These are phyloP conservation scores for Fonsecaea nubica DNA, from an alignment of 2,329 filamentous ascomycete genomes.

Conservation along the genomic window DNA sequence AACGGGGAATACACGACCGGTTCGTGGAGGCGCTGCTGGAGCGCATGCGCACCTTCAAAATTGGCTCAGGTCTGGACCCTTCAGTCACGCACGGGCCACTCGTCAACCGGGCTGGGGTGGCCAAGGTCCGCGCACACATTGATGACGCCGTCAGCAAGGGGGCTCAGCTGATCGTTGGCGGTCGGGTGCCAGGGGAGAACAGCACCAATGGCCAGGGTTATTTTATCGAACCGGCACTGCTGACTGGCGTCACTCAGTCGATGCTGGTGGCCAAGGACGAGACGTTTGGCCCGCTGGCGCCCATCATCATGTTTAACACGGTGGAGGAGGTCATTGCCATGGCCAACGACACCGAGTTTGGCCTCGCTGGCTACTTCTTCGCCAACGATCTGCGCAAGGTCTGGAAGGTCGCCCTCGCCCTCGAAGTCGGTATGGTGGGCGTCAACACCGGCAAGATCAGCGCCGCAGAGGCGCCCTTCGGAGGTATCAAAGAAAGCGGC, in stretches of 20 bases:
- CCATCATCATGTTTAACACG: conserved; percentile 66
- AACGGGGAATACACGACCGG: conserved; percentile 75
- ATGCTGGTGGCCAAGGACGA: conserved; percentile 41
- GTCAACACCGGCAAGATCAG: conserved; percentile 64
- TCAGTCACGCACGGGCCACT: conserved; percentile 78
- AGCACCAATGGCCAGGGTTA: conserved; percentile 52
- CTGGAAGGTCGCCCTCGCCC: conserved; percentile 61
- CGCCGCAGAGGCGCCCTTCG: conserved; percentile 53
- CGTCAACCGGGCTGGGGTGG: conserved; percentile 38
- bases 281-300: conserved; percentile 44
- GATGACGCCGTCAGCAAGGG: conserved; percentile 38
- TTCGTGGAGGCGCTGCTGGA: conserved; percentile 73
- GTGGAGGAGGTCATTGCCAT: conserved; percentile 44
- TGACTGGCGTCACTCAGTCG: conserved; percentile 29
- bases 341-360: conserved; percentile 44
- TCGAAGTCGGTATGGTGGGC: conserved; percentile 85
- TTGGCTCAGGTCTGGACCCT: conserved; percentile 74
- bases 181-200: conserved; percentile 58
- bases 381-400: conserved; percentile 12
- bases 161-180: conserved; percentile 37
- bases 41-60: conserved; percentile 75
- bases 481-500: conserved; percentile 47
- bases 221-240: conserved; percentile 34
- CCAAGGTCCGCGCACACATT: conserved; percentile 28
- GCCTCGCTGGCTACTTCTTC: conserved; percentile 36